Evolutionary conservation across 805 yeast genomes (phyloP).

Genomic region (Priceomyces carsonii): DNA sequence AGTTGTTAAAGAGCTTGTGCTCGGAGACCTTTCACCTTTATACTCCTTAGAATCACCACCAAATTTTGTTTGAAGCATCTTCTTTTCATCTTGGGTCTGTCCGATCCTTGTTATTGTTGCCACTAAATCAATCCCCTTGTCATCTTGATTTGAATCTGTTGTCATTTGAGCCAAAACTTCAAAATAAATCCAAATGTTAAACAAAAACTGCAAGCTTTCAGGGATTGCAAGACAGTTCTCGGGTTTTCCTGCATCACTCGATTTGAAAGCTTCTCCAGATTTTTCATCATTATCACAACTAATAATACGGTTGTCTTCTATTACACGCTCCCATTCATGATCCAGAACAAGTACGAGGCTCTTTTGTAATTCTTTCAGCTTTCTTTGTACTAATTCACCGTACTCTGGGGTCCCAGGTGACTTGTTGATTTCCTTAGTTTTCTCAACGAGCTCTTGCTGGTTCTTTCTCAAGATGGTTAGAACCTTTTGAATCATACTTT

Average conservation of each 20-base stretch:
- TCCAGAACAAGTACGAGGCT: constrained; percentile 32
- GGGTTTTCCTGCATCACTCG: neutral
- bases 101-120: constrained; percentile 39
- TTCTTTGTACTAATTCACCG: constrained; percentile 4
- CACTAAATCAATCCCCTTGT: constrained; percentile 42
- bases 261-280: neutral
- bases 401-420: constrained; percentile 12
- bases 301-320: constrained; percentile 11
- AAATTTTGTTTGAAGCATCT: no score
- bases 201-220: constrained; percentile 49
- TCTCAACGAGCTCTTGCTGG: constrained; percentile 15
- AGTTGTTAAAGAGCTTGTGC: constrained; percentile 22
- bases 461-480: constrained; percentile 28
- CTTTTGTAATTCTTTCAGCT: constrained; percentile 14
- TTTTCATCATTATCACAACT: constrained; percentile 5
- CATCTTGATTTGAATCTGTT: constrained; percentile 47
- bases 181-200: constrained; percentile 67
- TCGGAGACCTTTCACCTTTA: constrained; percentile 13
- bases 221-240: constrained; percentile 26
- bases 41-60: no score
- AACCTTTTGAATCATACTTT: constrained; percentile 56
- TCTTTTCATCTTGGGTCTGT: constrained; percentile 20
- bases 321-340: constrained; percentile 33
- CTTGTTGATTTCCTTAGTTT: constrained; percentile 10
- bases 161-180: constrained; percentile 71